These are phyloP conservation scores for Candida patagonica DNA, from an alignment of 805 yeast genomes.

Conservation along the genomic window DNA sequence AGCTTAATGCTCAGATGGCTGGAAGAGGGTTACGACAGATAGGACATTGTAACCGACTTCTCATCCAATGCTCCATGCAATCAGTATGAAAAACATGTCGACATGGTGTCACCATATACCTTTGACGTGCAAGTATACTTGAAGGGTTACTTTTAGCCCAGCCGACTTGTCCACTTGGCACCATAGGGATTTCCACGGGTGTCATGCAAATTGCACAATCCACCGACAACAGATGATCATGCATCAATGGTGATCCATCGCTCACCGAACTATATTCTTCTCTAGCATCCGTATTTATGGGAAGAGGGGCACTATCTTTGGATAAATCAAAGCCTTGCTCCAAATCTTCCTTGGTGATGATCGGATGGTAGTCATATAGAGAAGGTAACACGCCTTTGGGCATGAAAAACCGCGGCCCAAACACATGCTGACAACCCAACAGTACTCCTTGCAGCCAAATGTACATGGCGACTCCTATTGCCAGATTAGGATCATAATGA, in stretches of 20 bases:
- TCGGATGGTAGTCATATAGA: slow-evolving; percentile 75
- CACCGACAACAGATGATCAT: slow-evolving; percentile 33
- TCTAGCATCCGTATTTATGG: background rate
- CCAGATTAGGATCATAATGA: slow-evolving; percentile 47
- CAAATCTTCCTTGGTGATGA: slow-evolving; percentile 47
- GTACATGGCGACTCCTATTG: slow-evolving; percentile 44
- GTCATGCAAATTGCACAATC: slow-evolving; percentile 92
- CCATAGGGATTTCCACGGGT: slow-evolving; percentile 43
- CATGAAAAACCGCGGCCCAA: slow-evolving; percentile 79
- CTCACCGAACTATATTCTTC: background rate
- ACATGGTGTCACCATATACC: slow-evolving; percentile 68
- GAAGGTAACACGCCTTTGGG: slow-evolving; percentile 69
- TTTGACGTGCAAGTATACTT: slow-evolving; percentile 26
- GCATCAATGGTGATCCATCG: slow-evolving; percentile 1
- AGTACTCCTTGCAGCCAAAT: slow-evolving; percentile 47
- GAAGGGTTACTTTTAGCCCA: slow-evolving; percentile 20
- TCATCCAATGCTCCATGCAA: slow-evolving; percentile 93
- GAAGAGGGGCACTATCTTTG: slow-evolving; percentile 4
- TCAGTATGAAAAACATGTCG: slow-evolving; percentile 79
- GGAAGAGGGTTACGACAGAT: slow-evolving; percentile 83
- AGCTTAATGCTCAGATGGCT: slow-evolving; percentile 46
- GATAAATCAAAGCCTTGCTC: slow-evolving; percentile 37
- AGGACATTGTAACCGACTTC: slow-evolving; percentile 86
- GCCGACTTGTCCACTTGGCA: slow-evolving; percentile 16
- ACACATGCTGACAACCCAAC: slow-evolving; percentile 50